Evolutionary conservation across 176 grass and related monocot species (phyloP).

Genomic region (Juncus effusus): DNA sequence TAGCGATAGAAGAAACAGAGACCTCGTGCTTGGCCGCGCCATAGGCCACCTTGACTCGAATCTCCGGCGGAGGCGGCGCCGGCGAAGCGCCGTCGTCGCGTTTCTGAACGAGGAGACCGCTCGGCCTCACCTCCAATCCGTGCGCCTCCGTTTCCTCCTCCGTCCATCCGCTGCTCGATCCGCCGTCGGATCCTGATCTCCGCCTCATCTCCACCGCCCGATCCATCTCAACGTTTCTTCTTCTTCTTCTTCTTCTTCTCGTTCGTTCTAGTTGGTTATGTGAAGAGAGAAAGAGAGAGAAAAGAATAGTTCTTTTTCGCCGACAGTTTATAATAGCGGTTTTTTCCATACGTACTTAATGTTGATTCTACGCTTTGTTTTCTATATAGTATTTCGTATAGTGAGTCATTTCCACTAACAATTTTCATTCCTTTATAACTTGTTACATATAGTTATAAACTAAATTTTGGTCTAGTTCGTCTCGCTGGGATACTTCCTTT

Average conservation of each 20-base stretch:
- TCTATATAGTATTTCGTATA: not conserved
- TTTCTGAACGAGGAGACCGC: constrained; percentile 84
- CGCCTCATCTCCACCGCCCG: constrained; percentile 50
- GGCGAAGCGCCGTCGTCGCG: constrained; percentile 28
- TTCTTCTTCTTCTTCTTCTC: constrained; percentile 14
- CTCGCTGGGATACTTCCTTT: not conserved
- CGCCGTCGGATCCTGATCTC: constrained; percentile 73
- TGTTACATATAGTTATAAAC: not conserved
- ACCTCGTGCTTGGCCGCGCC: constrained; percentile 56
- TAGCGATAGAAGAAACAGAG: constrained; percentile 70
- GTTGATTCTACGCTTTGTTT: not conserved
- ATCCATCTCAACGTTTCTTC: not conserved
- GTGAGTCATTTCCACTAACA: not conserved
- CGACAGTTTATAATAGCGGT: constrained; percentile 12
- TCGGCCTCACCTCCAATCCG: constrained; percentile 71
- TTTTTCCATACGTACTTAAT: constrained; percentile 17
- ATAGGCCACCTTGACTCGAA: constrained; percentile 59
- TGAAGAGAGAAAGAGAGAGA: constrained; percentile 16
- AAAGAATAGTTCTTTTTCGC: not conserved
- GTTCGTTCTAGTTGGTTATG: constrained; percentile 22
- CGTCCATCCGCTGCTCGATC: constrained; percentile 89
- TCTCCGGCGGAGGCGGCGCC: constrained; percentile 47
- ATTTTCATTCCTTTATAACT: not conserved
- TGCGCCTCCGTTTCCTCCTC: constrained; percentile 43
- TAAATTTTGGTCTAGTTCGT: not conserved